phyloP scores from a whole-genome alignment of 2,329 filamentous ascomycete species.

The Calonectria crousiana region DNA sequence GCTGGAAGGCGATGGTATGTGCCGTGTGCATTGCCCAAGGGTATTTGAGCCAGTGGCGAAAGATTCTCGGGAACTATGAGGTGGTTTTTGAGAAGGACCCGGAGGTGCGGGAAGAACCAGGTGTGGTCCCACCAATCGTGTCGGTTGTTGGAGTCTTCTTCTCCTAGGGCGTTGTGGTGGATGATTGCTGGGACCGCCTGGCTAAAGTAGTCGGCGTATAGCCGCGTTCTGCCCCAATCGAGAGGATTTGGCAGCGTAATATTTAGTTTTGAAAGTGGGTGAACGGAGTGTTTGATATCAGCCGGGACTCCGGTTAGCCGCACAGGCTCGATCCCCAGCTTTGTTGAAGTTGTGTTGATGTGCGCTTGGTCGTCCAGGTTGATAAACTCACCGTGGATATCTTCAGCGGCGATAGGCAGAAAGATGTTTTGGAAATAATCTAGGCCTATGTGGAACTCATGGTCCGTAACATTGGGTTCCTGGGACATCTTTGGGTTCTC shows the following conservation, averaged over 20 bases:
- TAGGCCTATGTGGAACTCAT: not conserved
- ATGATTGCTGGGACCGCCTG: not conserved
- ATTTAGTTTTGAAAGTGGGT: not conserved
- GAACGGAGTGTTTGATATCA: not conserved
- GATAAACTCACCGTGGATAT: not conserved
- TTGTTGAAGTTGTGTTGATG: not conserved
- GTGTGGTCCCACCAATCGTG: not conserved
- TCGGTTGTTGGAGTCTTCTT: not conserved
- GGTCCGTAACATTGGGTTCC: not conserved
- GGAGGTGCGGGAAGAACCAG: not conserved
- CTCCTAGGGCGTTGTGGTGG: not conserved
- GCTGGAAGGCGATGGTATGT: not conserved
- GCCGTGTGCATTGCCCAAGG: not conserved
- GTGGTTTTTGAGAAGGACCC: not conserved
- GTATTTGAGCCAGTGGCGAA: not conserved
- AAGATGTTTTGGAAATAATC: not conserved
- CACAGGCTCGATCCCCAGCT: not conserved
- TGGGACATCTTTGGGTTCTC: not conserved
- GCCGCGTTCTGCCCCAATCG: not conserved
- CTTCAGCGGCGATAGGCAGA: not conserved
- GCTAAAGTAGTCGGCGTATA: constrained; percentile 4
- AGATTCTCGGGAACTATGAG: not conserved
- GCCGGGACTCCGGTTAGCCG: not conserved
- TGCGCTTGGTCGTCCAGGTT: not conserved
- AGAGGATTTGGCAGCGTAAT: not conserved